These are phyloP conservation scores for Myrica gale DNA, from an alignment of 306 rosid genomes.

Conservation along the genomic window DNA sequence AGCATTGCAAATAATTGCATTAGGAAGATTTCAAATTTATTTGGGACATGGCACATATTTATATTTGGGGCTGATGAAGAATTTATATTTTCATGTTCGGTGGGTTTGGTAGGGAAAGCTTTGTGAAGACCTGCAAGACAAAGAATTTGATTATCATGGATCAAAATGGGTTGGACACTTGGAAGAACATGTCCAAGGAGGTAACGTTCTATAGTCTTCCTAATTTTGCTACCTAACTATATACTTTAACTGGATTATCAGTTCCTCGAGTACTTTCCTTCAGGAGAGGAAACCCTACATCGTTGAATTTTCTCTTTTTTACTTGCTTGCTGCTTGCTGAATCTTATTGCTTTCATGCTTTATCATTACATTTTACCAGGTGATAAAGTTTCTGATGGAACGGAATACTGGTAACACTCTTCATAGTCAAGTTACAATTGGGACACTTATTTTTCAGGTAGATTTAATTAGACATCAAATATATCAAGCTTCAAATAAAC, in stretches of 20 bases:
- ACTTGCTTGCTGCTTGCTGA: slow-evolving; percentile 12
- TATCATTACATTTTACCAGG: slow-evolving; percentile 52
- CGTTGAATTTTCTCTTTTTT: slow-evolving; percentile 1
- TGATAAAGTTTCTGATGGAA: slow-evolving; percentile 85
- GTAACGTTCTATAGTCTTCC: slow-evolving; percentile 26
- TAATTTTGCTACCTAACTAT: not conserved
- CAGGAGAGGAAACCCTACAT: slow-evolving; percentile 54
- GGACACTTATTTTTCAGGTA: slow-evolving; percentile 98
- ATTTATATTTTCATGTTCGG: slow-evolving; percentile 4
- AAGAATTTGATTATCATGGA: slow-evolving; percentile 34
- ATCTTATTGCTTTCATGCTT: slow-evolving; percentile 17
- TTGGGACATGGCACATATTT: not conserved
- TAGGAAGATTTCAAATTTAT: not conserved
- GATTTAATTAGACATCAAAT: slow-evolving; percentile 18
- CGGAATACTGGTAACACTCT: slow-evolving; percentile 70
- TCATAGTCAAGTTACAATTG: slow-evolving; percentile 95
- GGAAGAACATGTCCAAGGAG: slow-evolving; percentile 53
- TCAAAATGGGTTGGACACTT: slow-evolving; percentile 46
- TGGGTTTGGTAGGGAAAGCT: slow-evolving; percentile 45
- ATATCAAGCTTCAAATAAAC: slow-evolving; percentile 1
- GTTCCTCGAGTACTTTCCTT: slow-evolving; percentile 8
- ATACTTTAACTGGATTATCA: slow-evolving; percentile 3
- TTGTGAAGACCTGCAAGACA: slow-evolving; percentile 17
- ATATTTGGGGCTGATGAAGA: slow-evolving; percentile 15
- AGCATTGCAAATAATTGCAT: not conserved